These are phyloP conservation scores for Exsudoporus floridanus DNA, from an alignment of 1,284 basidiomycete species.

Conservation along the genomic window DNA sequence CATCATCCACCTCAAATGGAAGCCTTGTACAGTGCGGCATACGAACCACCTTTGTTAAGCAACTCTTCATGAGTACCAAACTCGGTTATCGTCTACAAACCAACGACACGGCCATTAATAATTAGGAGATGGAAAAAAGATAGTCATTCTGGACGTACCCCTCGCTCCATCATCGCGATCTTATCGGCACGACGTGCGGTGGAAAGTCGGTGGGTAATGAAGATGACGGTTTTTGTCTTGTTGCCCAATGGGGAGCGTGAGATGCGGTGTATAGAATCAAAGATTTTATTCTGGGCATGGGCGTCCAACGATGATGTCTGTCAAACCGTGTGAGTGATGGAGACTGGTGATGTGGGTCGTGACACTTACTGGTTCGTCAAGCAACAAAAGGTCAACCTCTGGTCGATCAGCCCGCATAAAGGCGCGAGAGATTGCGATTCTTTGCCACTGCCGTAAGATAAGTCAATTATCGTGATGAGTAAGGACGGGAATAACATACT, in stretches of 20 bases:
- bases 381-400: constrained; percentile 74
- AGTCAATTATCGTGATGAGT: constrained; percentile 20
- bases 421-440: constrained; percentile 77
- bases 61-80: constrained; percentile 78
- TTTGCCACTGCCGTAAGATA: constrained; percentile 66
- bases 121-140: constrained; percentile 15
- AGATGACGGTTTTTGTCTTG: constrained; percentile 71
- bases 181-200: constrained; percentile 78
- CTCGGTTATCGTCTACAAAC: constrained; percentile 66
- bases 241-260: constrained; percentile 55
- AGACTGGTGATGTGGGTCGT: constrained; percentile 15
- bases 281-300: constrained; percentile 75
- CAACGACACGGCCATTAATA: constrained; percentile 20
- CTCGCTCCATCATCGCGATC: constrained; percentile 83
- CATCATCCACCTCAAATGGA: constrained; percentile 48
- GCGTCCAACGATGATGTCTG: constrained; percentile 80
- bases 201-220: constrained; percentile 80
- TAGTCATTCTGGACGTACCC: constrained; percentile 49
- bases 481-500: constrained; percentile 42
- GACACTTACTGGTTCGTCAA: constrained; percentile 72
- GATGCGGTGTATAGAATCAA: constrained; percentile 66
- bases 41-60: constrained; percentile 58
- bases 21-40: constrained; percentile 69
- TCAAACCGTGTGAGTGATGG: constrained; percentile 4
- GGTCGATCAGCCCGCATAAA: constrained; percentile 77